phyloP scores from a whole-genome alignment of 2,329 filamentous ascomycete species.

The Diaporthe batatas region DNA sequence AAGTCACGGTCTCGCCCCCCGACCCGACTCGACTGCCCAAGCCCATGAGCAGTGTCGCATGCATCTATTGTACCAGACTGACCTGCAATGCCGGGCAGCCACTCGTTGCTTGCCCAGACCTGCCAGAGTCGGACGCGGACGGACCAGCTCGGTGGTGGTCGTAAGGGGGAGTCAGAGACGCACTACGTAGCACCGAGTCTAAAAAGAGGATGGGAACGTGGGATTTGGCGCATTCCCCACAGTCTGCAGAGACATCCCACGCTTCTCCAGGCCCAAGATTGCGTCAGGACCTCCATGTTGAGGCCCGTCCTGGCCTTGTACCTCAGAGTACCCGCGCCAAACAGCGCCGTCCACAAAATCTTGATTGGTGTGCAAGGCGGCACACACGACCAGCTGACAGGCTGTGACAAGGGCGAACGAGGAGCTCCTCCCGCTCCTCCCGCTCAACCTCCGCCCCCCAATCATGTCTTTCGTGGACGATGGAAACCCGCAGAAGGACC shows the following conservation, averaged over 20 bases:
- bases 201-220: conserved; percentile 34
- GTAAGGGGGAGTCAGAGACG: conserved; percentile 6
- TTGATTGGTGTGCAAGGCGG: conserved; percentile 10
- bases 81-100: conserved; percentile 15
- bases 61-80: conserved; percentile 8
- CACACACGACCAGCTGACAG: conserved; percentile 35
- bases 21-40: no score
- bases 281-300: conserved; percentile 40
- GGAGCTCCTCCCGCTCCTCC: conserved; percentile 4
- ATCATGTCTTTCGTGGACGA: not conserved
- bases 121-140: conserved; percentile 1
- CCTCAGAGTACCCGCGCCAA: conserved; percentile 36
- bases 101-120: conserved; percentile 18
- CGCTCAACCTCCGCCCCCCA: conserved; percentile 6
- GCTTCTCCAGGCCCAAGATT: conserved; percentile 43
- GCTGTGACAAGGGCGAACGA: conserved; percentile 9
- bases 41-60: conserved; percentile 5
- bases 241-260: conserved; percentile 40
- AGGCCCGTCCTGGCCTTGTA: conserved; percentile 30
- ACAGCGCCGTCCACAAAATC: not conserved
- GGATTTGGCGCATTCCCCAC: conserved; percentile 38
- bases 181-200: conserved; percentile 28
- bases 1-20: conserved; percentile 1
- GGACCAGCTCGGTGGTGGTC: conserved; percentile 7
- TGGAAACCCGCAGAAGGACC: conserved; percentile 11